Base-by-base conservation (phyloP, 2,329 filamentous ascomycete genomes). In the Xylaria polymorpha region DNA sequence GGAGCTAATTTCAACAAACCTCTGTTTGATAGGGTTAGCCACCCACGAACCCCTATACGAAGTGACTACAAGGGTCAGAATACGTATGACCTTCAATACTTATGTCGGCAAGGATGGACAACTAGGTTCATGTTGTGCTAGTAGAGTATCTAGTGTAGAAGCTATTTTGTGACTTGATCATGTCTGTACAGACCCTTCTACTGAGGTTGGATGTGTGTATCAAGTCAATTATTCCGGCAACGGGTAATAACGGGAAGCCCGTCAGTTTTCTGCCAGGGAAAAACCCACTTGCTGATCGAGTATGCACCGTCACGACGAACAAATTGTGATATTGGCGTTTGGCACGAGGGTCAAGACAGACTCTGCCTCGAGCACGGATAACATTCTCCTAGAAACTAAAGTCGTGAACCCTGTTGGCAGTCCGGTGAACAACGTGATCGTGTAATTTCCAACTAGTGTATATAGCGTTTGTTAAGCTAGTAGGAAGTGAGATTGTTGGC, bases 1-100 rank as follows among this genome's bases (percentile, higher is more conserved):
- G 64, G 68, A 61, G 56, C 60, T 67, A 67, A 67, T 67, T 64
- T 64, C 55, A 64, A 64, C 20, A 37, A 58, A 39, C 10, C 9
- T 46, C 18, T 65, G 35, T 55, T 55, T 41, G 15, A 53, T 50
- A 29, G 8, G 29, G 57, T 37, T 65, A 32, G 50, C 43, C 50
- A 44, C 53, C 25, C 53, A 35, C 53, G n/a, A 35, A 60, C 29
- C 43, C 48, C 41, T 43, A 55, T 25, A 57, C 55, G 37, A 41
- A 22, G 37, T 58, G 32, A 35, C 18, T 44, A 18, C 43, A 44
- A 61, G 41, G 48, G 55, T 53, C 41, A 32, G 32, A 39, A 15
- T 64, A 22, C 15, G 50, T 29, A 41, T 35, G 12, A 25, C 32
- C 14, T 58, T 20, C 12, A 20, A 55, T 44, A 29, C 25, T 29